Evolutionary conservation across 768 basidiomycete species (phyloP), one percentile per base, ranked within the genome.

Genomic region (Daedaleopsis sinensis): DNA sequence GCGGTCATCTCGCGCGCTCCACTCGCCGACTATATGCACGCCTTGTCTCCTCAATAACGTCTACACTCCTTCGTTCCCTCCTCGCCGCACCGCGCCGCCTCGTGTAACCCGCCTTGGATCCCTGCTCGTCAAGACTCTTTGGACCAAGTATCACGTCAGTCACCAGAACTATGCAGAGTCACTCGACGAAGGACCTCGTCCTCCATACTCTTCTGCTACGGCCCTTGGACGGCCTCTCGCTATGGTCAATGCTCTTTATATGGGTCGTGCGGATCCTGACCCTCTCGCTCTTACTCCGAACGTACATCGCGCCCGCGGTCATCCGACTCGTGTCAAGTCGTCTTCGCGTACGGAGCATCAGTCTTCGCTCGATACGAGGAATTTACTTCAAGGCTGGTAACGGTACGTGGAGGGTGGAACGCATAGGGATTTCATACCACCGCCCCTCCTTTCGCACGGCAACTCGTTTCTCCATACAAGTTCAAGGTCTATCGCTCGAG

Each of bases 301-400:
- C 85, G 0, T 89, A 87, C 67, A 76, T 91, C 60, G 79, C 83
- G 3, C 90, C 90, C 54, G 86, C 83, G 74, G 70, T 88, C 48
- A 78, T 92, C 36, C 77, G 80, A 53, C 79, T 80, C 46, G 74
- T 85, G 57, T 88, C 87, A n/a, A 73, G 68, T 38, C 80, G 81
- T 65, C 76, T 92, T 61, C 85, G 87, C 35, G 80, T 91, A 37
- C 83, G 86, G 43, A 91, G 88, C 70, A 81, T 92, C 58, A 92
- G 91, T 69, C 76, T 89, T 42, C 83, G 89, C 56, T 93, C 91
- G 19, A 84, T 93, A 61, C 87, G 90, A 55, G 91, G 91, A 37
- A 76, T 93, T 21, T 91, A 88, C 72, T 81, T 90, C 62, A 81
- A 84, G 49, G 78, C 77, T 35, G 86, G 86, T 32, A 73, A 71